Evolutionary conservation across 2,329 filamentous ascomycete species (phyloP).

Genomic region (Aspergillus sp.): DNA sequence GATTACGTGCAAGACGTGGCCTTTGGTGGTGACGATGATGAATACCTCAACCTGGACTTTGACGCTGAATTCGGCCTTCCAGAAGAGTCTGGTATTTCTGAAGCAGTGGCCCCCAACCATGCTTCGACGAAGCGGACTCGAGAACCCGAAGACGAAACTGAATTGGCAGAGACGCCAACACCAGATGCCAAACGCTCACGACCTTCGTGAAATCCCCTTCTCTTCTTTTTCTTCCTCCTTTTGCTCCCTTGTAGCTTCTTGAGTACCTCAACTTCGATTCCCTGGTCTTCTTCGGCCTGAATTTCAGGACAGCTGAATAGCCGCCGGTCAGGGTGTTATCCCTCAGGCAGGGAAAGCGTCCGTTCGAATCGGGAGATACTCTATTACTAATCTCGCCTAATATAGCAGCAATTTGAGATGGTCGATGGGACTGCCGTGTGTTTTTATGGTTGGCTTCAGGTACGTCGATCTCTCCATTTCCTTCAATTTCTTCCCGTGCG

Average conservation of each 20-base stretch:
- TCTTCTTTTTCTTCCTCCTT: neutral
- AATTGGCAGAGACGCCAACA: conserved; percentile 13
- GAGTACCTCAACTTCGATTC: neutral
- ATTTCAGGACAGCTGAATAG: neutral
- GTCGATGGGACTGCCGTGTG: neutral
- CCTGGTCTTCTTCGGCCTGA: neutral
- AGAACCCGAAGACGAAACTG: conserved; percentile 28
- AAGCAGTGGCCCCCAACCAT: conserved; percentile 3
- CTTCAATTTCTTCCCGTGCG: neutral
- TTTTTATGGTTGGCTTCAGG: neutral
- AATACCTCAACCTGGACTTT: conserved; percentile 31
- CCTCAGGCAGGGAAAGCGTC: no score
- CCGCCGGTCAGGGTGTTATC: no score
- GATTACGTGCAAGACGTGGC: conserved; percentile 18
- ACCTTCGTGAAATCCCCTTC: conserved; percentile 27
- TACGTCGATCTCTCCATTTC: neutral
- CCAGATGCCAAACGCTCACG: conserved; percentile 48
- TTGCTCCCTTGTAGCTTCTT: neutral
- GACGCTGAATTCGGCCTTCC: conserved; percentile 12
- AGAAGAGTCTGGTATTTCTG: conserved; percentile 13
- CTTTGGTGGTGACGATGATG: conserved; percentile 17
- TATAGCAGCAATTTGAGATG: neutral
- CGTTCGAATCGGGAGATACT: no score
- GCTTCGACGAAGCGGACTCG: conserved; percentile 27
- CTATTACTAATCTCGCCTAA: neutral